These are phyloP conservation scores for Sungouiella blattae DNA, from an alignment of 805 yeast species.

Conservation along the genomic window DNA sequence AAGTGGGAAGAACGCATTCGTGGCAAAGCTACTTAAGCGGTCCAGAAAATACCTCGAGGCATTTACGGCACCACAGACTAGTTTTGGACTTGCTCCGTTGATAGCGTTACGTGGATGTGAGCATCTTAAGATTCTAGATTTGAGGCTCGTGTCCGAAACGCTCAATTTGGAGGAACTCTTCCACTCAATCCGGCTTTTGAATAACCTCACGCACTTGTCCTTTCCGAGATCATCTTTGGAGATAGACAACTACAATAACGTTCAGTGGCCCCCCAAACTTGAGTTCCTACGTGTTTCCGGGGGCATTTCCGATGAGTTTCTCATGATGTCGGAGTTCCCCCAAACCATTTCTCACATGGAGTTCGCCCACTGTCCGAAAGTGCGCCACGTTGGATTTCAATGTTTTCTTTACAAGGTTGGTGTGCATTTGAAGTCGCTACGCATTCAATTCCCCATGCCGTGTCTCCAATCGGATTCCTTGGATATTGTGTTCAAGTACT, in stretches of 20 bases:
- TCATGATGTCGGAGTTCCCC: slow-evolving; percentile 71
- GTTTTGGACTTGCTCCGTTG: slow-evolving; percentile 89
- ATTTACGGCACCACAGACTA: slow-evolving; percentile 90
- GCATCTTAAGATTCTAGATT: slow-evolving; percentile 61
- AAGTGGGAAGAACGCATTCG: slow-evolving; percentile 86
- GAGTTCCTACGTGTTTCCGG: slow-evolving; percentile 78
- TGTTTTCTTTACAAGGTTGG: slow-evolving; percentile 65
- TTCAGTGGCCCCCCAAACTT: slow-evolving; percentile 76
- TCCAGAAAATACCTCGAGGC: slow-evolving; percentile 61
- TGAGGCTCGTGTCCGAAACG: slow-evolving; percentile 86
- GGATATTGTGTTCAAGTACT: slow-evolving; percentile 68
- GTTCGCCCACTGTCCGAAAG: slow-evolving; percentile 82
- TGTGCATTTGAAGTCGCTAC: slow-evolving; percentile 53
- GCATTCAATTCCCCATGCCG: slow-evolving; percentile 88
- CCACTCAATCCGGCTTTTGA: slow-evolving; percentile 61
- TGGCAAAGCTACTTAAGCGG: slow-evolving; percentile 76
- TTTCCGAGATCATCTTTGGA: slow-evolving; percentile 85
- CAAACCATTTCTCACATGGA: slow-evolving; percentile 64
- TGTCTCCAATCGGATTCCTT: slow-evolving; percentile 63
- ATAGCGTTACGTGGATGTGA: slow-evolving; percentile 74
- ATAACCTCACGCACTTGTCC: slow-evolving; percentile 65
- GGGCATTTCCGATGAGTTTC: slow-evolving; percentile 80
- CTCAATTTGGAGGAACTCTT: slow-evolving; percentile 80
- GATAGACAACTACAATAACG: slow-evolving; percentile 54
- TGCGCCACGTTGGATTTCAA: slow-evolving; percentile 63